These are phyloP conservation scores for Botrytis fragariae DNA, from an alignment of 2,329 filamentous ascomycete genomes.

Conservation along the genomic window DNA sequence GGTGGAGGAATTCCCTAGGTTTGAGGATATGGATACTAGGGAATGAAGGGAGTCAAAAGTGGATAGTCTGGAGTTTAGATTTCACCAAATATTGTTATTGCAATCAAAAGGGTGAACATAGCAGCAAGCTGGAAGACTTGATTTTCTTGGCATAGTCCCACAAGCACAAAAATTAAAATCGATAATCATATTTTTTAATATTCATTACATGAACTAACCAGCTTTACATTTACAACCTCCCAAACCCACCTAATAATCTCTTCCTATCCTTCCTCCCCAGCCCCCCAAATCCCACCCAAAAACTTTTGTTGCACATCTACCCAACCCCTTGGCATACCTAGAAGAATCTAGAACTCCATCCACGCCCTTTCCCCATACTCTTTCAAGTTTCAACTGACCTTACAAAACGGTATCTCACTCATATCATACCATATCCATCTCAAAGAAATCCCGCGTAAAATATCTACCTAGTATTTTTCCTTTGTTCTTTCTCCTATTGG, in stretches of 20 bases:
- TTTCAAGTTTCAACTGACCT: too few relatives aligned
- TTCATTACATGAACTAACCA: background rate
- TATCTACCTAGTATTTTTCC: background rate
- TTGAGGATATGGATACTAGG: slow-evolving; percentile 13
- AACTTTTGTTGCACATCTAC: slow-evolving; percentile 1
- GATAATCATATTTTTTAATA: background rate
- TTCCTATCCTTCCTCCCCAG: background rate
- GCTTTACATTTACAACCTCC: too few relatives aligned
- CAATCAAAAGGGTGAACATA: background rate
- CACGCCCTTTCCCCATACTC: background rate
- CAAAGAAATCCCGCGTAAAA: background rate
- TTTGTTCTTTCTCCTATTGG: background rate
- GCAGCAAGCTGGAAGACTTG: background rate
- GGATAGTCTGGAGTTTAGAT: background rate
- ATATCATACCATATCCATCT: too few relatives aligned
- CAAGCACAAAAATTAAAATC: background rate
- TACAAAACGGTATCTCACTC: too few relatives aligned
- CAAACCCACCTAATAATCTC: background rate
- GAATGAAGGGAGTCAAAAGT: background rate
- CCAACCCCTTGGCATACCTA: background rate
- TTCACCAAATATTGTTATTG: too few relatives aligned
- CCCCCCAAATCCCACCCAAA: too few relatives aligned
- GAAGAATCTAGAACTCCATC: background rate
- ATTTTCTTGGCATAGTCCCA: background rate
- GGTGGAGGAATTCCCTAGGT: slow-evolving; percentile 14